Conservation (phyloP, 768 basidiomycete species). For the Kwoniella sp. region DNA sequence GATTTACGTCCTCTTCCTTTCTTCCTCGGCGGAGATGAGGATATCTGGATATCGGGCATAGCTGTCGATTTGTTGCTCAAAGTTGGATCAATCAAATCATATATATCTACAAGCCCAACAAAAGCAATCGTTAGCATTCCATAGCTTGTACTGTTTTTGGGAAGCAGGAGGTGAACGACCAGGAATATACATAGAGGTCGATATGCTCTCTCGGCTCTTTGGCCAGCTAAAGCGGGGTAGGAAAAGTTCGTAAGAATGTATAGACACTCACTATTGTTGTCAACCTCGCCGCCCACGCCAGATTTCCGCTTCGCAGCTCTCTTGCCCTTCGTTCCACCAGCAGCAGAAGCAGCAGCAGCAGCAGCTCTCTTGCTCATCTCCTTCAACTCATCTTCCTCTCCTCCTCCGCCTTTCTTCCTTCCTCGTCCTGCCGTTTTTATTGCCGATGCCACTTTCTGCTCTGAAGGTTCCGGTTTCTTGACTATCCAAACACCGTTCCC, state of each 20-base stretch:
- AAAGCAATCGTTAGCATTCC: too few species aligned
- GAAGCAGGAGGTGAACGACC: too few species aligned
- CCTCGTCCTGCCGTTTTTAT: background rate
- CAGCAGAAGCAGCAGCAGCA: background rate
- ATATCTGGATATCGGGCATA: background rate
- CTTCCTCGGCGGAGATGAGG: constrained; percentile 15
- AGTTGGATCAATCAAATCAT: constrained; percentile 1
- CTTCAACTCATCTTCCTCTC: constrained; percentile 38
- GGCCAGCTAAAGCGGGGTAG: too few species aligned
- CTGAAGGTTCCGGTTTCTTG: background rate
- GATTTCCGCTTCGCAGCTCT: constrained; percentile 15
- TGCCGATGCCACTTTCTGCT: background rate
- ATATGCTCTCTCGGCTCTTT: too few species aligned
- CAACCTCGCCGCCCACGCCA: background rate
- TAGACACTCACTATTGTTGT: background rate
- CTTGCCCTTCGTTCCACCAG: constrained; percentile 12
- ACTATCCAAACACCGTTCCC: background rate
- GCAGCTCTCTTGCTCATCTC: constrained; percentile 32
- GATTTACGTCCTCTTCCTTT: constrained; percentile 22
- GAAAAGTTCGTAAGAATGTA: too few species aligned
- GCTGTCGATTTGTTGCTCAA: background rate
- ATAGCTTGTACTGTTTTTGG: too few species aligned
- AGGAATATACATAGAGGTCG: too few species aligned
- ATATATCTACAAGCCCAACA: background rate
- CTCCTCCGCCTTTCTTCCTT: constrained; percentile 17